A percentile compares a stretch with the other conserved stretches of the same genome.
phyloP scores from a whole-genome alignment of 192 early-diverging fungal species.

The Geranomyces variabilis region DNA sequence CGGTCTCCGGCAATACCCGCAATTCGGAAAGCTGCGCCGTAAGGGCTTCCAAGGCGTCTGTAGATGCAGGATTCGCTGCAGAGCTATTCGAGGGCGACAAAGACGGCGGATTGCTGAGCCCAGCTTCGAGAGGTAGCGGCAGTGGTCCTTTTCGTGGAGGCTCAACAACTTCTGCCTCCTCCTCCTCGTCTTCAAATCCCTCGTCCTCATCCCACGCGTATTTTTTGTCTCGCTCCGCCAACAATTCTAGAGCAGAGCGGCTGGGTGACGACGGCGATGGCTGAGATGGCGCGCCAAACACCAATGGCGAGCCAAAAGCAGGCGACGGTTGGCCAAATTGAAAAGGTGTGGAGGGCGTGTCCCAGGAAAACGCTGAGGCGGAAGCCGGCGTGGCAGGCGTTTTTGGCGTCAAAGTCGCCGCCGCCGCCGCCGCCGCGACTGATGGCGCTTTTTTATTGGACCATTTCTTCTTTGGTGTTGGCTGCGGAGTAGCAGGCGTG shows the following conservation, averaged over 20 bases:
- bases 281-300: constrained; percentile 1
- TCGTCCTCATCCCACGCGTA: constrained; percentile 45
- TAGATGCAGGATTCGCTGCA: background rate
- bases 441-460: background rate
- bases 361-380: background rate
- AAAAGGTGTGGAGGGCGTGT: constrained; percentile 2
- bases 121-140: background rate
- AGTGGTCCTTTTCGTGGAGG: no score
- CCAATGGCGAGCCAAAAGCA: background rate
- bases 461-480: background rate
- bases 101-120: background rate
- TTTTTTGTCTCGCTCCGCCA: constrained; percentile 34
- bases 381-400: constrained; percentile 11
- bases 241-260: constrained; percentile 25
- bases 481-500: background rate
- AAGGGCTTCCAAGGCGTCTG: background rate
- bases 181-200: background rate
- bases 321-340: no score
- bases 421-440: background rate
- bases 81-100: background rate
- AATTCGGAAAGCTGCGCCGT: background rate
- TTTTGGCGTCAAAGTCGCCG: background rate
- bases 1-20: background rate
- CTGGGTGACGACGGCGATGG: constrained; percentile 15
- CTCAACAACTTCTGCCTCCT: background rate